Base-by-base conservation (phyloP, 805 yeast species). In the Cyberlindnera maclurae region DNA sequence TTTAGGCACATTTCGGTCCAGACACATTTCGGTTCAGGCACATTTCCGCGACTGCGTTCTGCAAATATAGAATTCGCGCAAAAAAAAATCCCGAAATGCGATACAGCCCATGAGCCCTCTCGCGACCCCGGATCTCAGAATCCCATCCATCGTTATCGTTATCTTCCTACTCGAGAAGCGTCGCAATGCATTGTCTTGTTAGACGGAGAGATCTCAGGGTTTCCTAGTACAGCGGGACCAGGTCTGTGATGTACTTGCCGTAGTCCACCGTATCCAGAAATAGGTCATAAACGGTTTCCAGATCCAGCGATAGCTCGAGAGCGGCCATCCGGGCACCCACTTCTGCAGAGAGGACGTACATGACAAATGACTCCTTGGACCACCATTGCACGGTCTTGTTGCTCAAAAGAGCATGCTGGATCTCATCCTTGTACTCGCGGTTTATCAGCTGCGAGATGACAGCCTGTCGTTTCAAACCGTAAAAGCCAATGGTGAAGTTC, bases 341-440 rank as follows among this genome's bases (percentile, higher is more conserved):
- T 47, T 82, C 89, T 20, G 82, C 79, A 7, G 84, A 77, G 17
- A 82, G 55, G 2, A 81, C 78, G 49, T 74, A 77, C 13, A 72
- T 65, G 3, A 71, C 58, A 51, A 79, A 82, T 38, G 73, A 71
- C 16, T 67, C 65, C 1, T 64, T 48, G 3, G 82, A 74, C 85
- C 87, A 81, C 63, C 77, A 82, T 33, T 62, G 58, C 7, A 81
- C 55, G 1, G 77, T 73, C 15, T 62, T 58, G 46, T 73, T 73
- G 3, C 45, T 58, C 37, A n/a, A 4, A 0, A 38, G 31, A 37
- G 40, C 31, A 55, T 47, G 20, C 43, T 38, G 40, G 3, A 79
- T 45, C 22, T 61, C 52, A 1, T 48, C 38, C 17, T 55, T 52
- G 37, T 58, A 67, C 11, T 50, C 43, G 2, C 55, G 51, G n/a